Percentiles rank a stretch among this genome's conserved stretches.
These are phyloP conservation scores for Botrytis cinerea DNA, from an alignment of 2,329 filamentous ascomycete genomes.

Conservation along the genomic window DNA sequence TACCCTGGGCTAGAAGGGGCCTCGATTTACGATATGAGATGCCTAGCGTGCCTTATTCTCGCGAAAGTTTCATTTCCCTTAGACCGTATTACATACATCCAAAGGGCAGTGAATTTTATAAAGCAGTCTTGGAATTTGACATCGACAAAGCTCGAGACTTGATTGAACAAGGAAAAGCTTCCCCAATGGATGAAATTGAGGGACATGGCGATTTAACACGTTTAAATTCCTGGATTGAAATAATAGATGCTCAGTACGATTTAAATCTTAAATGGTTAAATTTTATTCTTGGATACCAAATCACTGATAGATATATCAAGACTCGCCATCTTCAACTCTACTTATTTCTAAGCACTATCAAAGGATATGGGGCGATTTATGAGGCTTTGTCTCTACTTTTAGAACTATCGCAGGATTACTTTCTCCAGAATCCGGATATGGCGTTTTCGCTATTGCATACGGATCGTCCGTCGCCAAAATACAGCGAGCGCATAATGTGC, in stretches of 20 bases:
- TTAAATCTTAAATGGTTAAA: rapidly evolving
- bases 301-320: neutral
- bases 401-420: neutral
- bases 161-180: neutral
- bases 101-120: neutral
- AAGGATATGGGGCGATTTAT: rapidly evolving
- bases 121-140: neutral
- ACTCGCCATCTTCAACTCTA: rapidly evolving
- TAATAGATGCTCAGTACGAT: no score
- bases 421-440: rapidly evolving
- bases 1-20: neutral
- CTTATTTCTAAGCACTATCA: rapidly evolving
- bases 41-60: neutral
- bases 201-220: rapidly evolving
- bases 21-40: neutral
- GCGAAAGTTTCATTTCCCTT: neutral
- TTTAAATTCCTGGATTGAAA: no score
- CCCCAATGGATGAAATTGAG: neutral
- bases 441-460: rapidly evolving
- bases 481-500: rapidly evolving
- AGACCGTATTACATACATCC: neutral
- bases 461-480: neutral
- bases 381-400: neutral
- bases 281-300: neutral
- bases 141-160: neutral